Evolutionary conservation across 306 rosid species (phyloP), one percentile per base, ranked within the genome.

Genomic region (Cucumis hystrix): DNA sequence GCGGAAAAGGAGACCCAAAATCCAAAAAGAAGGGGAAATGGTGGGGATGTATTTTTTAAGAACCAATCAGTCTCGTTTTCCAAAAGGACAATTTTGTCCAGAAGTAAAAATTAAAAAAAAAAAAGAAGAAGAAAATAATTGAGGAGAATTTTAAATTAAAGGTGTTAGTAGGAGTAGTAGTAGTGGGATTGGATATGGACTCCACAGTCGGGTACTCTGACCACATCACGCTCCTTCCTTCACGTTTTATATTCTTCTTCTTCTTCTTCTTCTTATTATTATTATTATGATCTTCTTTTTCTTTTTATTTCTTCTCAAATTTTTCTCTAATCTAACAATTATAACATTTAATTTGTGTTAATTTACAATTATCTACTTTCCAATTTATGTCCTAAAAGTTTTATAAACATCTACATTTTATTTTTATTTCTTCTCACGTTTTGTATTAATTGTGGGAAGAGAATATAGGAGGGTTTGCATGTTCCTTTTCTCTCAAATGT

Each of bases 141-240:
- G 59, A 23, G 74, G 59, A 4, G 76, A 70, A 47, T 8, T 72
- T 72, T 72, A 72, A 72, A 72, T 72, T 72, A 72, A 72, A 72
- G 77, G 16, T 72, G 77, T 0, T 41, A 25, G 62, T 33, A 28
- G 30, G 3, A 28, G 30, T 28, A 28, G 30, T 3, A 33, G 37
- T 72, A 72, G 77, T 72, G 77, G 77, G 61, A 52, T 72, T 72
- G 77, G 77, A 72, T 49, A 51, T 72, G 77, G 77, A 72, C 77
- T 72, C 39, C 39, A 51, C 77, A 71, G 39, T 49, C 77, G 23
- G 61, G 77, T 72, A 72, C 62, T 8, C 77, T 72, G 77, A 72
- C 77, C 28, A 52, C 77, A 72, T 17, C 28, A 72, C 77, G 77
- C 77, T 72, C 77, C 77, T 72, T 51, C 61, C 57, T 49, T 49